Percentiles rank a stretch among this genome's conserved stretches.
Conservation (phyloP, 2,329 filamentous ascomycete genomes). For the Lachnellula willkommii region DNA sequence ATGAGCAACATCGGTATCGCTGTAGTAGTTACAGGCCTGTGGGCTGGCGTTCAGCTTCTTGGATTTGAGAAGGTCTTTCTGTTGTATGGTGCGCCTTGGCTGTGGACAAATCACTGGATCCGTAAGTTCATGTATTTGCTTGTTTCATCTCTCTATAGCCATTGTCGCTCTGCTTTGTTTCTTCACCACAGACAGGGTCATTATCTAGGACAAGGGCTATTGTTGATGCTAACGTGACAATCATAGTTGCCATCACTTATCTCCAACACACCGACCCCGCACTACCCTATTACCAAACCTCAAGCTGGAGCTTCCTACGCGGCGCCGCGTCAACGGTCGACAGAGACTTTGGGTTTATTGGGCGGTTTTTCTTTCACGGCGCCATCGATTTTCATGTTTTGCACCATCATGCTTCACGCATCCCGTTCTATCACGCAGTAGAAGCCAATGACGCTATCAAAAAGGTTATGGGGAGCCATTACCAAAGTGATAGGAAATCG, state of each 20-base stretch:
- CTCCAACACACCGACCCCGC: conserved; percentile 61
- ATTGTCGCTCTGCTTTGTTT: neutral
- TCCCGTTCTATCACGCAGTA: conserved; percentile 54
- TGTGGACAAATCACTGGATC: conserved; percentile 67
- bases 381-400: conserved; percentile 59
- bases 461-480: conserved; percentile 48
- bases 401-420: conserved; percentile 55
- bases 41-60: conserved; percentile 38
- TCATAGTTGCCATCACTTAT: conserved; percentile 65
- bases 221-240: conserved; percentile 17
- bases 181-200: no score
- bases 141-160: neutral
- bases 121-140: conserved; percentile 36
- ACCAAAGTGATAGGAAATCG: conserved; percentile 38
- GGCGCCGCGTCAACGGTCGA: conserved; percentile 58
- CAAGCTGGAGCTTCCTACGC: conserved; percentile 55
- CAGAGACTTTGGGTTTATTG: conserved; percentile 58
- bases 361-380: conserved; percentile 56
- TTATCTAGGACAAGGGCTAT: neutral
- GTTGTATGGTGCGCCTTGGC: conserved; percentile 60
- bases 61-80: conserved; percentile 51
- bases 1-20: conserved; percentile 53
- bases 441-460: conserved; percentile 51
- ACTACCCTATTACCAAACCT: conserved; percentile 54
- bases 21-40: conserved; percentile 42